Percentiles rank a stretch among this genome's conserved stretches.
Evolutionary conservation across 441 rosid species (phyloP).

Genomic region (Gossypium davidsonii): DNA sequence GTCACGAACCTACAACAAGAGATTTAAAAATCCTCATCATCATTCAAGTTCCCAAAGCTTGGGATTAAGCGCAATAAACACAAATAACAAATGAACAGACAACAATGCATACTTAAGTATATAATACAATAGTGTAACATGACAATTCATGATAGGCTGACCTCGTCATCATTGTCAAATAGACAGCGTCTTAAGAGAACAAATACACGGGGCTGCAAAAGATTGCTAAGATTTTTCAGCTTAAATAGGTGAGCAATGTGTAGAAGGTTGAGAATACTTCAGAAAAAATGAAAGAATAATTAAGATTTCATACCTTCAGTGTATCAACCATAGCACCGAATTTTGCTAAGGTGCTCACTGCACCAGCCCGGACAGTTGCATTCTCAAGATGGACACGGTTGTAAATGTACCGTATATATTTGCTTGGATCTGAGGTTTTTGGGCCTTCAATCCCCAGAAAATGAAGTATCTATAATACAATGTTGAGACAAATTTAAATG

Average conservation of each 20-base stretch:
- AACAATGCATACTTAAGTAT: not conserved
- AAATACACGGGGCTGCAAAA: constrained; percentile 72
- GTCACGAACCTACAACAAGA: constrained; percentile 73
- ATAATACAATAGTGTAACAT: not conserved
- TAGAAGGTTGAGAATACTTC: not conserved
- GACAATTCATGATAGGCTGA: constrained; percentile 22
- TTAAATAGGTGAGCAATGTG: constrained; percentile 3
- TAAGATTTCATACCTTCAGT: constrained; percentile 55
- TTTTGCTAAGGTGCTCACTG: constrained; percentile 92
- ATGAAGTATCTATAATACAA: constrained; percentile 69
- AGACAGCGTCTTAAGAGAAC: constrained; percentile 89
- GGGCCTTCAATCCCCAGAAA: constrained; percentile 97
- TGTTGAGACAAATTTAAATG: not conserved
- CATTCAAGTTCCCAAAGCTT: not conserved
- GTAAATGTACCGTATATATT: constrained; percentile 88
- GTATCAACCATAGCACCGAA: constrained; percentile 88
- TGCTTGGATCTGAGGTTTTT: constrained; percentile 90
- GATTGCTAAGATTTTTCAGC: constrained; percentile 5
- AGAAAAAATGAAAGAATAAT: not conserved
- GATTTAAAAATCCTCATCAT: not conserved
- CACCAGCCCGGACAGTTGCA: constrained; percentile 94
- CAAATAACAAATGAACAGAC: not conserved
- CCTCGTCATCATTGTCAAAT: constrained; percentile 96
- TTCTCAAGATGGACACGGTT: constrained; percentile 98
- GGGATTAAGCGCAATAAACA: constrained; percentile 4